Conservation (phyloP, 306 rosid species). For the Parietaria judaica region DNA sequence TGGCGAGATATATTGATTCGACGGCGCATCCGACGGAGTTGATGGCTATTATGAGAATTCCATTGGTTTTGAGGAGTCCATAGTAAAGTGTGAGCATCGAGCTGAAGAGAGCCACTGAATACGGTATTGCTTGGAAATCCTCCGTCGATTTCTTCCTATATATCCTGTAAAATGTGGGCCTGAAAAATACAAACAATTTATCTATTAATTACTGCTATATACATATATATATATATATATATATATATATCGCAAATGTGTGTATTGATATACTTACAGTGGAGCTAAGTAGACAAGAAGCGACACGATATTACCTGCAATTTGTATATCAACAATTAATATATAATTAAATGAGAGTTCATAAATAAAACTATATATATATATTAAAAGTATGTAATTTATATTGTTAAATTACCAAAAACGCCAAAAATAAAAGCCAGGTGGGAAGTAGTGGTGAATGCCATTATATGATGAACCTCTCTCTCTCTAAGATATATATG, state of each 20-base stretch:
- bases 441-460: constrained; percentile 3
- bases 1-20: constrained; percentile 19
- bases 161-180: constrained; percentile 32
- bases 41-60: constrained; percentile 22
- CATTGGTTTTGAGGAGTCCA: constrained; percentile 21
- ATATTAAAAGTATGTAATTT: neutral
- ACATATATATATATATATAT: neutral
- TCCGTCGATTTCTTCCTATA: constrained; percentile 25
- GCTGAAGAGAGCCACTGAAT: constrained; percentile 36
- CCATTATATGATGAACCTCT: constrained; percentile 13
- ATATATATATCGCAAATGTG: neutral
- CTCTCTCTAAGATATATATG: neutral
- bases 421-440: constrained; percentile 35
- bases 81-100: constrained; percentile 33
- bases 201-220: too few species aligned
- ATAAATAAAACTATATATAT: neutral
- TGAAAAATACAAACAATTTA: neutral
- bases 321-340: neutral
- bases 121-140: constrained; percentile 29
- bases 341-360: neutral
- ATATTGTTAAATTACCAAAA: constrained; percentile 21
- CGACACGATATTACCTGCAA: constrained; percentile 20
- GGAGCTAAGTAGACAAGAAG: constrained; percentile 27
- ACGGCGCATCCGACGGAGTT: constrained; percentile 23
- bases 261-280: constrained; percentile 9